phyloP scores from a whole-genome alignment of 306 rosid genomes.

The Alnus rubra region DNA sequence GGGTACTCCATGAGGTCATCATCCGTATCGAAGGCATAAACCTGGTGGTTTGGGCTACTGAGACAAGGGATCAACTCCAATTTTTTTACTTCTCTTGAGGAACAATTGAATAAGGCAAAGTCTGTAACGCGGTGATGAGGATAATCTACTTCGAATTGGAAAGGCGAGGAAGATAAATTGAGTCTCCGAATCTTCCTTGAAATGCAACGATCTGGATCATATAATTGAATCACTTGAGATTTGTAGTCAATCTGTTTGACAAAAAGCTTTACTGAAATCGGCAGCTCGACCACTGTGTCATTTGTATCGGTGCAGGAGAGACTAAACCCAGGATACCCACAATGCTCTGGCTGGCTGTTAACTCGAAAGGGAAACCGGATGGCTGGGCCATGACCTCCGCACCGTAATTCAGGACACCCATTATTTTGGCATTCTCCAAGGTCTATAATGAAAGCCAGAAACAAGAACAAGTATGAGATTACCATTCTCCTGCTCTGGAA shows the following conservation, averaged over 20 bases:
- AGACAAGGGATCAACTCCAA: rapidly evolving
- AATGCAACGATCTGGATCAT: neutral
- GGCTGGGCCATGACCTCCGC: conserved; percentile 14
- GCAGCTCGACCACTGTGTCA: neutral
- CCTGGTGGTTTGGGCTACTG: neutral
- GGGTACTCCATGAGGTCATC: too few relatives aligned
- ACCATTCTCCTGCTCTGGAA: neutral
- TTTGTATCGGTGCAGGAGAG: neutral
- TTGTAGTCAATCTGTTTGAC: neutral
- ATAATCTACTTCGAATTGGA: too few relatives aligned
- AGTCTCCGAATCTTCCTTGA: neutral
- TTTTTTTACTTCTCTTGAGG: too few relatives aligned
- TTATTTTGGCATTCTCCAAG: conserved; percentile 8
- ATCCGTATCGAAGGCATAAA: neutral
- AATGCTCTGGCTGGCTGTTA: neutral
- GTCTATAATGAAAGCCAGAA: neutral
- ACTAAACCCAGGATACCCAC: conserved; percentile 28
- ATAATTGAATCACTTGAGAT: neutral
- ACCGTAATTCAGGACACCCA: conserved; percentile 12
- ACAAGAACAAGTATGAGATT: neutral
- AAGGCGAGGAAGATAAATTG: neutral
- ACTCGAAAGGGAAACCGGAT: conserved; percentile 34
- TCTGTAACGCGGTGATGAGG: too few relatives aligned
- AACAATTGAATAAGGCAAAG: too few relatives aligned
- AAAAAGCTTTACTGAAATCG: neutral